Base-by-base conservation (phyloP, 2,329 filamentous ascomycete species). In the Epichloe aotearoae region DNA sequence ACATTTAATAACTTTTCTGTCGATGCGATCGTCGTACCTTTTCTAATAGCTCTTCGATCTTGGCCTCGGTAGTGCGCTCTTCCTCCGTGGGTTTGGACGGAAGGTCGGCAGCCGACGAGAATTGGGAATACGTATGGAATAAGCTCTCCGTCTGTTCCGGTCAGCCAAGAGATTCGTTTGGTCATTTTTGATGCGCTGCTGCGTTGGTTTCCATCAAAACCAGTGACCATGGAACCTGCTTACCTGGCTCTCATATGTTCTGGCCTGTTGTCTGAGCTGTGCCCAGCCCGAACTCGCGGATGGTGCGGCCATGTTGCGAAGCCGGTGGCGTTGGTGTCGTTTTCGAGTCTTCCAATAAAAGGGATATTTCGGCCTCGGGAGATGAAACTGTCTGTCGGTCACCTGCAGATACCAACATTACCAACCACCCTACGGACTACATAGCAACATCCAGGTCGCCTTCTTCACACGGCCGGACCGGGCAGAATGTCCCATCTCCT, bases 241-340 rank as follows among this genome's bases (percentile, higher is more conserved):
- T 74, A 95, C 91, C 78, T 97, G 91, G 54, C 84, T 88, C 69
- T 98, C 93, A 55, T 96, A 75, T 43, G 83, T 80, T 61, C 93
- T 79, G 54, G 89, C 88, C 70, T 97, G 91, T 66, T 96, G 89
- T 61, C 93, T 86, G 59, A 97, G 77, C 72, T 96, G 89, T 62
- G 88, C 84, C 93, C 93, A 98, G 71, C 89, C 84, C 56, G 78
- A 75, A 55, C 70, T 80, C 56, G 77, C 72, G 44, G 73, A 69
- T 52, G 73, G 67, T 57, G 73, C 64, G 56, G 76, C 70, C 77
- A 81, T 82, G 56, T 47, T 62, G 43, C 26, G 5, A 40, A 26
- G 42, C 33, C 17, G 43, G 37, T 7, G 37, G 12, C 26, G 41
- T 50, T 44, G 36, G n/a, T 17, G 47, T 26, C n/a, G 47, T 26